Evolutionary conservation across 2,329 filamentous ascomycete species (phyloP), one percentile per base, ranked within the genome.

Genomic region (Reticulascus tulasneorum): DNA sequence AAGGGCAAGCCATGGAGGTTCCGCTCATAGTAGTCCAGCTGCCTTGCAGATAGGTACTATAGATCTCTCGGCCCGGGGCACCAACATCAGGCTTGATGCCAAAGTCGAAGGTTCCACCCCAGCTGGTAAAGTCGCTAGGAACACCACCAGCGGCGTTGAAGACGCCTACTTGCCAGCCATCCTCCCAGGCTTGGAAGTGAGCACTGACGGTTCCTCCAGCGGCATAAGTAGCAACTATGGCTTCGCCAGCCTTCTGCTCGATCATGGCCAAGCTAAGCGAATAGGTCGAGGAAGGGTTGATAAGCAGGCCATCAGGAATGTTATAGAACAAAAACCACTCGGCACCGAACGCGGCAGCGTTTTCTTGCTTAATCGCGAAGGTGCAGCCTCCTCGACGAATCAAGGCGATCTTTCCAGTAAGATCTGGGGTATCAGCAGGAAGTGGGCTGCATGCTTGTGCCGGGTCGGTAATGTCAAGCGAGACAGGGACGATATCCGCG

Each of bases 1-100:
- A 68, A 2, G 68, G 67, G 12, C 59, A 60, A 6, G 68, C 64
- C 70, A 73, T 73, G 6, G 63, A 67, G 2, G 69, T 75, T 18
- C 71, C 69, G 26, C 58, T 65, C 18, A 67, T 54, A 2, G 72
- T 57, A 11, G 58, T 58, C 23, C 52, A 56, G 4, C 48, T 49
- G 22, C 60, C 48, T 11, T 37, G 30, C 12, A 63, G 63, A 39
- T 62, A 71, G 3, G 67, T 69, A 16, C 64, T 66, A 34, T 67
- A 57, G 40, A 73, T 71, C 25, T 59, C 55, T 28, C 63, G 60
- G 26, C 67, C 66, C 4, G 66, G 64, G 0, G 64, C 58, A 7
- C 60, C 61, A 29, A 70, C 47, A 26, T 70, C 59, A 7, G 67
- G 65, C 47, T 66, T 67, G 30, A 67, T 51, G 33, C 58, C 53